These are phyloP conservation scores for Millerozyma miso DNA, from an alignment of 805 yeast genomes.

Conservation along the genomic window DNA sequence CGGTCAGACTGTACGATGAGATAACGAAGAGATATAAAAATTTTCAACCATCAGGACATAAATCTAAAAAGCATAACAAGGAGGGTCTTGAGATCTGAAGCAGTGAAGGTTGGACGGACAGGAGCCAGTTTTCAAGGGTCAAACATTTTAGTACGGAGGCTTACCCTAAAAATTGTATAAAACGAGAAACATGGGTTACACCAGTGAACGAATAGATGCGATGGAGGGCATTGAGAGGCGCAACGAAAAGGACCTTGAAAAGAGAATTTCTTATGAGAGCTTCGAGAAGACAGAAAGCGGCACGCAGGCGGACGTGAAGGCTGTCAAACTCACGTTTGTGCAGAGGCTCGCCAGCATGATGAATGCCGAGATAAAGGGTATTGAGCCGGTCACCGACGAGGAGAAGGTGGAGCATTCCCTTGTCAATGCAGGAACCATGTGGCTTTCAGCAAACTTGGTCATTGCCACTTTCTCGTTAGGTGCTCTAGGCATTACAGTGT, in stretches of 20 bases:
- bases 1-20: not conserved
- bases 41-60: not conserved
- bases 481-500: conserved; percentile 53
- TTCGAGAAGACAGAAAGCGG: conserved; percentile 2
- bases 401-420: conserved; percentile 68
- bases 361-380: conserved; percentile 58
- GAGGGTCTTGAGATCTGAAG: not conserved
- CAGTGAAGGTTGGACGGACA: not conserved
- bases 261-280: conserved; percentile 4
- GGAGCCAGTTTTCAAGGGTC: not conserved
- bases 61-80: not conserved
- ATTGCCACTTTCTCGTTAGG: conserved; percentile 81
- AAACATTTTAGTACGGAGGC: not conserved
- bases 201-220: not conserved
- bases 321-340: conserved; percentile 22
- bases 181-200: not conserved
- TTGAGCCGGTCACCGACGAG: conserved; percentile 75
- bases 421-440: conserved; percentile 76
- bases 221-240: not conserved
- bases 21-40: not conserved
- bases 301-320: conserved; percentile 16
- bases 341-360: conserved; percentile 30
- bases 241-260: conserved; percentile 2
- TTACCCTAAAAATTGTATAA: no score
- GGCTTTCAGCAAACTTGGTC: conserved; percentile 88